Base-by-base conservation (phyloP, 306 rosid genomes). In the Sesbania bispinosa region DNA sequence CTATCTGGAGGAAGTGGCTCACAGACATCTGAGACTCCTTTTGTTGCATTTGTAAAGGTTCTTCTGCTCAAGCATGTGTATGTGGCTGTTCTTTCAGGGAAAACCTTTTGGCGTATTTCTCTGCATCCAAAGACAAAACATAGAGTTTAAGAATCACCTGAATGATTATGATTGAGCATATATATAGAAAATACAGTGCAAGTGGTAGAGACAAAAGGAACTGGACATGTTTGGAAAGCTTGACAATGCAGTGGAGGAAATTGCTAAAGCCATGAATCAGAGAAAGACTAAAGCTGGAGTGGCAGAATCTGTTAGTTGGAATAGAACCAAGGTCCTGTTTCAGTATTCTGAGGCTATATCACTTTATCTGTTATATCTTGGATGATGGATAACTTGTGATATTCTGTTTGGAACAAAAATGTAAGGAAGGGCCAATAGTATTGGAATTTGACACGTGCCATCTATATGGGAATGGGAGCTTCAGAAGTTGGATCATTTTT, bases 1-100 rank as follows among this genome's bases (percentile, higher is more conserved):
- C 98, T 84, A 52, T 92, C 96, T 0, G 93, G 91, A 75, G 98
- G 96, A 52, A 89, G 92, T 74, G 98, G 96, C 36, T 83, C 93
- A 65, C 98, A 92, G 0, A 86, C 89, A 50, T 83, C 86, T 3
- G 96, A 89, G 4, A 90, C 92, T 21, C 96, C 91, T 64, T 92
- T 90, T 13, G 77, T 76, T 4, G 96, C 98, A 46, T 79, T 71
- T 35, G 76, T 68, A 19, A 71, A 20, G 19, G 35, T 55, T 71
- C 67, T 82, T 61, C 75, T 77, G 9, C 21, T 67, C 46, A 75
- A 20, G 1, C 58, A 41, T 55, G 87, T 60, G 10, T 72, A 32
- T 42, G 85, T 57, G 1, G 60, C 26, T 59, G 54, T 41, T 62
- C 83, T 85, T 63, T 78, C 82, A 0, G 64, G 19, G 10, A 71